These are phyloP conservation scores for Kurtzmaniella quercitrusa DNA, from an alignment of 1,139 yeast species.

Conservation along the genomic window DNA sequence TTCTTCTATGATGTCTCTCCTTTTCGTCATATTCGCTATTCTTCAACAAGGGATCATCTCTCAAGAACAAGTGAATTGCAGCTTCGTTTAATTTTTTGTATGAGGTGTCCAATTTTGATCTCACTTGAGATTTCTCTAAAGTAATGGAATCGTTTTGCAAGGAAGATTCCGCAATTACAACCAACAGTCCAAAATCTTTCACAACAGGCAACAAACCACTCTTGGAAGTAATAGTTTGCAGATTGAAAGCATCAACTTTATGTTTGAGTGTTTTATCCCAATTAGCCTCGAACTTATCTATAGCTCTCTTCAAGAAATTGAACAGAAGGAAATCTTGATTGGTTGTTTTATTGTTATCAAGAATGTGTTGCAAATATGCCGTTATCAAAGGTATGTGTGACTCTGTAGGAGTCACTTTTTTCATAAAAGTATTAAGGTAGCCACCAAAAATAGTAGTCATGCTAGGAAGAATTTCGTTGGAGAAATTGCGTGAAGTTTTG, in stretches of 20 bases:
- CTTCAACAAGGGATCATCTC: slow-evolving; percentile 44
- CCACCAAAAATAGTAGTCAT: slow-evolving; percentile 57
- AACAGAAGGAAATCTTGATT: slow-evolving; percentile 65
- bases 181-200: slow-evolving; percentile 30
- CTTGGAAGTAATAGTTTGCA: slow-evolving; percentile 43
- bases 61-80: slow-evolving; percentile 31
- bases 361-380: slow-evolving; percentile 37
- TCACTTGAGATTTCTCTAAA: slow-evolving; percentile 21
- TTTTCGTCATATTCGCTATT: slow-evolving; percentile 50
- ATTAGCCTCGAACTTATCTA: slow-evolving; percentile 45
- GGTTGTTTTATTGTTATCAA: slow-evolving; percentile 41
- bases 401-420: slow-evolving; percentile 36
- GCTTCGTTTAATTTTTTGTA: slow-evolving; percentile 37
- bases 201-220: slow-evolving; percentile 35
- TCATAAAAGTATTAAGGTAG: slow-evolving; percentile 32
- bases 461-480: slow-evolving; percentile 49
- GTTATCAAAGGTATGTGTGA: slow-evolving; percentile 35
- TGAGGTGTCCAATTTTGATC: slow-evolving; percentile 36
- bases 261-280: slow-evolving; percentile 61
- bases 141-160: slow-evolving; percentile 18
- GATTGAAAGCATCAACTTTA: slow-evolving; percentile 53
- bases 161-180: slow-evolving; percentile 34
- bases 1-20: slow-evolving; percentile 54
- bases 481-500: slow-evolving; percentile 30
- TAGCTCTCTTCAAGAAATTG: slow-evolving; percentile 47